Evolutionary conservation across 805 yeast genomes (phyloP).

Genomic region (Phaffomyces antillensis): DNA sequence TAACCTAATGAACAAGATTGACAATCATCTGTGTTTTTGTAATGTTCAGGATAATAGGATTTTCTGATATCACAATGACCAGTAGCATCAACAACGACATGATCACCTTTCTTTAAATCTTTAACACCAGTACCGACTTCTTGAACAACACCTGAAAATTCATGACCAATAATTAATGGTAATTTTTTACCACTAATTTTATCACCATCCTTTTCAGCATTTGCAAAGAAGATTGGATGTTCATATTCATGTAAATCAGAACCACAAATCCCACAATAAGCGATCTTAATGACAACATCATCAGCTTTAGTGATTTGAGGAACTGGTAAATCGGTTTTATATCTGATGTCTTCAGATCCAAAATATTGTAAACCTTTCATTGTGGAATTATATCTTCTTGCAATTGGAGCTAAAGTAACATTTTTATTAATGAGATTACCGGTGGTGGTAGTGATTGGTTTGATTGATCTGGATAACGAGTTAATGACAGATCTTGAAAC

Average conservation of each 20-base stretch:
- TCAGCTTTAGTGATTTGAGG: slow-evolving; percentile 31
- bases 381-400: slow-evolving; percentile 7
- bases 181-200: slow-evolving; percentile 30
- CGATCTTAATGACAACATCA: slow-evolving; percentile 37
- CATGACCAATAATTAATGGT: slow-evolving; percentile 58
- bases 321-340: slow-evolving; percentile 25
- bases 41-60: slow-evolving; percentile 20
- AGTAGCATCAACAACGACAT: slow-evolving; percentile 47
- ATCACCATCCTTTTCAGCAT: slow-evolving; percentile 32
- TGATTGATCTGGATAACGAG: not conserved
- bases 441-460: not conserved
- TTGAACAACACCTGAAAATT: slow-evolving; percentile 53
- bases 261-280: slow-evolving; percentile 54
- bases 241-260: slow-evolving; percentile 53
- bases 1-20: slow-evolving; percentile 36
- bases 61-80: slow-evolving; percentile 36
- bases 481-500: not conserved
- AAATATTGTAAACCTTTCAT: slow-evolving; percentile 37
- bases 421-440: not conserved
- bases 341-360: slow-evolving; percentile 32
- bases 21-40: slow-evolving; percentile 26
- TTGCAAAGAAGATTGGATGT: slow-evolving; percentile 56
- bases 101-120: slow-evolving; percentile 46
- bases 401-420: not conserved
- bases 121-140: slow-evolving; percentile 43